These are phyloP conservation scores for Ganoderma boninense DNA, from an alignment of 1,284 basidiomycete genomes.

Conservation along the genomic window DNA sequence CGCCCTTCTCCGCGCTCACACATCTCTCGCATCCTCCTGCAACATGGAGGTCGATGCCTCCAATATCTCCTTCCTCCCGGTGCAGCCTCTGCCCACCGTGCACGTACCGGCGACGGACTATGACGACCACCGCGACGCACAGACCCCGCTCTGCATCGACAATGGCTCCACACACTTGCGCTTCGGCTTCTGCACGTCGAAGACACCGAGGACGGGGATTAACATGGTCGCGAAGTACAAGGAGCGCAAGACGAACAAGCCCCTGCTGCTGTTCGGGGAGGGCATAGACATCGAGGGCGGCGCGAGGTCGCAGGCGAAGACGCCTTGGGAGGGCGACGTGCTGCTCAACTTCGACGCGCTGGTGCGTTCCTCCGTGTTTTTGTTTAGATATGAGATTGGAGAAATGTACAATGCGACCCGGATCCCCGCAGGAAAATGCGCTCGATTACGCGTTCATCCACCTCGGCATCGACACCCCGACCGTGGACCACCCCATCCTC, in stretches of 20 bases:
- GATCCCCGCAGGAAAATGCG: constrained; percentile 80
- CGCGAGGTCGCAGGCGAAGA: constrained; percentile 78
- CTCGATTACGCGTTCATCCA: constrained; percentile 93
- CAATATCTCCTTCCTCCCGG: constrained; percentile 41
- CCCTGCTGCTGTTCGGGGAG: constrained; percentile 85
- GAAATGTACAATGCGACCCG: constrained; percentile 15
- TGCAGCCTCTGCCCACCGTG: constrained; percentile 35
- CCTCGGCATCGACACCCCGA: constrained; percentile 82
- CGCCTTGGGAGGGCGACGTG: constrained; percentile 92
- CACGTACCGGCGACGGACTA: constrained; percentile 38
- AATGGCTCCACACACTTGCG: constrained; percentile 90
- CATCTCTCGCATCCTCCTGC: not conserved
- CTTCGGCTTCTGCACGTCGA: constrained; percentile 82
- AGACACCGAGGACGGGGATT: constrained; percentile 62
- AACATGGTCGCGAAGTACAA: constrained; percentile 89
- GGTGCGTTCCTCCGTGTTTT: constrained; percentile 58
- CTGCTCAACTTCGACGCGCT: constrained; percentile 90
- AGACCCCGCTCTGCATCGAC: constrained; percentile 87
- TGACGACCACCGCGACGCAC: constrained; percentile 47
- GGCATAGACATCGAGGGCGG: constrained; percentile 86
- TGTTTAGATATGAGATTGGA: not conserved
- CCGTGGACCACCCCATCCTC: constrained; percentile 89
- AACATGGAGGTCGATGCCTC: constrained; percentile 28
- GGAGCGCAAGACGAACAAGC: constrained; percentile 85
- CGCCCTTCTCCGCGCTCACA: not conserved